phyloP scores from a whole-genome alignment of 2,329 filamentous ascomycete species.

The Pleoardoris graminearum region DNA sequence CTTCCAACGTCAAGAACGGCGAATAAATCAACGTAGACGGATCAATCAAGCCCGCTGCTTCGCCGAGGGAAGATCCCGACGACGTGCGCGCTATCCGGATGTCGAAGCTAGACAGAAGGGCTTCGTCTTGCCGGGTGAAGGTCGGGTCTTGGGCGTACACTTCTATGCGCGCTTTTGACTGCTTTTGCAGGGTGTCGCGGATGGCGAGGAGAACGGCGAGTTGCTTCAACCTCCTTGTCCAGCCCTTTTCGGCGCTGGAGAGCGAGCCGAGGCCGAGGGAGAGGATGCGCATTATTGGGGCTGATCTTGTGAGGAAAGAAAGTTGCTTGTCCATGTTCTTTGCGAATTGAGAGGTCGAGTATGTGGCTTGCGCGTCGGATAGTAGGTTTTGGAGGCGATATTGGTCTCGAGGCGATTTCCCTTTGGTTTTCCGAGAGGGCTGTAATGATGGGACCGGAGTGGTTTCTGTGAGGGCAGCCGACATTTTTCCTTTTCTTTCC shows the following conservation, averaged over 20 bases:
- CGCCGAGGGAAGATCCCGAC: constrained; percentile 29
- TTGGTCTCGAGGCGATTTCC: constrained; percentile 13
- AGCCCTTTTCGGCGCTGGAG: constrained; percentile 17
- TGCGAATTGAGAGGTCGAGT: constrained; percentile 16
- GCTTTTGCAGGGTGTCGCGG: constrained; percentile 14
- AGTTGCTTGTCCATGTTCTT: constrained; percentile 15
- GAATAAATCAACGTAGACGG: constrained; percentile 31
- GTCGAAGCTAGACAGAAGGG: constrained; percentile 24
- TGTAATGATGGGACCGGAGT: too few species aligned
- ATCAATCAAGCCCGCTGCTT: constrained; percentile 26
- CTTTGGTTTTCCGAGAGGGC: constrained; percentile 7
- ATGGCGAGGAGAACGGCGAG: constrained; percentile 32
- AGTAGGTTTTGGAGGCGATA: constrained; percentile 11
- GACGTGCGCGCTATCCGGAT: constrained; percentile 29
- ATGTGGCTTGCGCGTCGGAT: constrained; percentile 12
- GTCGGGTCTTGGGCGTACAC: constrained; percentile 38
- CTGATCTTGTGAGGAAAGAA: constrained; percentile 4
- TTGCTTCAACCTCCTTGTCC: constrained; percentile 33
- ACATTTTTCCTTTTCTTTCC: neutral
- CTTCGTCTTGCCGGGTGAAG: constrained; percentile 33
- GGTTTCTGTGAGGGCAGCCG: neutral
- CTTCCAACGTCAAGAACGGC: constrained; percentile 33
- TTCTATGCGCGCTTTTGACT: constrained; percentile 9
- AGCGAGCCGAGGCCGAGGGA: constrained; percentile 28
- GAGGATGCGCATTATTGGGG: constrained; percentile 20